These are phyloP conservation scores for Teunomyces kruisii DNA, from an alignment of 805 yeast genomes.

Conservation along the genomic window DNA sequence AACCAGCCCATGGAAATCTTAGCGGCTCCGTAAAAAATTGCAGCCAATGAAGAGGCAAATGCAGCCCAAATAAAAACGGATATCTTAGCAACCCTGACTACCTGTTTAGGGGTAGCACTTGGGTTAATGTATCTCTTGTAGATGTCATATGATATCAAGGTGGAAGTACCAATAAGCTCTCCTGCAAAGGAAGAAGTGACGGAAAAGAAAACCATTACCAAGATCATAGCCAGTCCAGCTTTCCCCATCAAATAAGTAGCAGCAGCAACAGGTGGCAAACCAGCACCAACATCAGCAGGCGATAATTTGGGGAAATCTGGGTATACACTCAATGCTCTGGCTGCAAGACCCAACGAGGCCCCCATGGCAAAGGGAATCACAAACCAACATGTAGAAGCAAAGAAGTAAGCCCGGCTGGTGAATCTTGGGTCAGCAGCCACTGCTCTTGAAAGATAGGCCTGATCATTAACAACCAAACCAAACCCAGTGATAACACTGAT, in stretches of 20 bases:
- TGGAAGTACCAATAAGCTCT: slow-evolving; percentile 41
- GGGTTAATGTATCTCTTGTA: slow-evolving; percentile 25
- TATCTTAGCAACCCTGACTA: slow-evolving; percentile 20
- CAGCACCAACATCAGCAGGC: slow-evolving; percentile 17
- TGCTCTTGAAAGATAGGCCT: slow-evolving; percentile 25
- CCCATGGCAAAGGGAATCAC: slow-evolving; percentile 26
- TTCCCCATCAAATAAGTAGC: slow-evolving; percentile 24
- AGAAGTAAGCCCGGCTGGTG: slow-evolving; percentile 22
- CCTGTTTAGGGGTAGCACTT: slow-evolving; percentile 22
- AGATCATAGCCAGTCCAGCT: slow-evolving; percentile 24
- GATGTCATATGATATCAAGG: slow-evolving; percentile 28
- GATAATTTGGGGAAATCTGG: slow-evolving; percentile 20
- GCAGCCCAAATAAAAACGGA: slow-evolving; percentile 22
- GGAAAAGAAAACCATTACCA: slow-evolving; percentile 37
- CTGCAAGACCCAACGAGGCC: slow-evolving; percentile 38
- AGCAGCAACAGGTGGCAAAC: slow-evolving; percentile 21
- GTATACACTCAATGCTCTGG: slow-evolving; percentile 24
- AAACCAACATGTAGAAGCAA: slow-evolving; percentile 26
- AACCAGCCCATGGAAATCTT: slow-evolving; percentile 36
- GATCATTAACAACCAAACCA: slow-evolving; percentile 22
- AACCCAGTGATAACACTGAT: slow-evolving; percentile 23
- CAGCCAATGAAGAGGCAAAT: slow-evolving; percentile 19
- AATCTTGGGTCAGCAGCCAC: slow-evolving; percentile 22
- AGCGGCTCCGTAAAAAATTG: slow-evolving; percentile 24
- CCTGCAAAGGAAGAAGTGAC: slow-evolving; percentile 44